Conservation (phyloP, 106 monocot genomes). For the Dendrobium catenatum region DNA sequence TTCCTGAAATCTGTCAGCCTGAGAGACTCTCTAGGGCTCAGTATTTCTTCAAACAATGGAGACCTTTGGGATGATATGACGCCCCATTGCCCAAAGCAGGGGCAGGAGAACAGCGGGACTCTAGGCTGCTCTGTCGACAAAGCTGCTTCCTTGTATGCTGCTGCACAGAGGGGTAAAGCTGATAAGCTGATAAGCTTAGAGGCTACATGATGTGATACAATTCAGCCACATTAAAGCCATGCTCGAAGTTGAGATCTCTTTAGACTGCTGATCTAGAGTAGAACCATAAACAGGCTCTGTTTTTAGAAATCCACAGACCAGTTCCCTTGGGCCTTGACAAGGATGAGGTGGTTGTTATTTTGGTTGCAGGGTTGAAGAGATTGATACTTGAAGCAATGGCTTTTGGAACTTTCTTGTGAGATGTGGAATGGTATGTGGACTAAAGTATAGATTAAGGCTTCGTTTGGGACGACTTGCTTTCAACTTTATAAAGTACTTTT, state of each 20-base stretch:
- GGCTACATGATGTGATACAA: constrained; percentile 51
- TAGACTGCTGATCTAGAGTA: constrained; percentile 42
- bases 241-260: constrained; percentile 47
- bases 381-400: constrained; percentile 71
- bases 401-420: constrained; percentile 66
- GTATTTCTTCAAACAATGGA: constrained; percentile 23
- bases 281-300: constrained; percentile 50
- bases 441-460: constrained; percentile 6
- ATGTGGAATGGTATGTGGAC: constrained; percentile 46
- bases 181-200: constrained; percentile 21
- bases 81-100: neutral
- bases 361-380: constrained; percentile 30
- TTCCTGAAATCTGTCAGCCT: constrained; percentile 41
- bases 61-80: constrained; percentile 8
- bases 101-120: constrained; percentile 8
- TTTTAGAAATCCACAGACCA: constrained; percentile 23
- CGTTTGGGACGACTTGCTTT: no score
- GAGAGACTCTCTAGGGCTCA: constrained; percentile 40
- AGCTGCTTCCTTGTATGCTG: constrained; percentile 15
- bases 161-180: constrained; percentile 9
- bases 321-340: neutral
- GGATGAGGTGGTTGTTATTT: constrained; percentile 20
- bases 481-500: no score
- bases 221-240: constrained; percentile 32
- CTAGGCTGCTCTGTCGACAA: neutral